A percentile compares a stretch with the other conserved stretches of the same genome.
These are phyloP conservation scores for Poa annua DNA, from an alignment of 176 grass and related monocot species.

Conservation along the genomic window DNA sequence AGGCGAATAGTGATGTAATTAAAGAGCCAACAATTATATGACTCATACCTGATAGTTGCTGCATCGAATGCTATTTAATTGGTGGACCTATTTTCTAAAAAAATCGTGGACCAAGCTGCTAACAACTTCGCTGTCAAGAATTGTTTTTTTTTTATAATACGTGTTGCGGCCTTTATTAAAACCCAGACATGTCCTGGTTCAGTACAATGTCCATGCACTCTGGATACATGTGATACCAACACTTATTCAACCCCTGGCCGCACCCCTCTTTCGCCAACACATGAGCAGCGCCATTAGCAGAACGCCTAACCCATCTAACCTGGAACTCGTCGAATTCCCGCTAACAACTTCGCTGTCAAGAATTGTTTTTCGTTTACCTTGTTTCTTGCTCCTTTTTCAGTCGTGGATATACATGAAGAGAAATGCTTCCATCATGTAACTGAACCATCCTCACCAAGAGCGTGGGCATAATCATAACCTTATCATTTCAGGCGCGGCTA, in stretches of 20 bases:
- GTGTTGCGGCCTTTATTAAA: too few species aligned
- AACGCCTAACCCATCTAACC: too few species aligned
- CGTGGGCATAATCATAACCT: conserved; percentile 13
- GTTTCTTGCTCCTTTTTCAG: background rate
- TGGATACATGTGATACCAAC: too few species aligned
- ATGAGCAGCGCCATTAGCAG: too few species aligned
- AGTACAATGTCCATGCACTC: too few species aligned
- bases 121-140: background rate
- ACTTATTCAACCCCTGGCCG: too few species aligned
- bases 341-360: too few species aligned
- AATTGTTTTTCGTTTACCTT: background rate
- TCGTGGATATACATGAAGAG: background rate
- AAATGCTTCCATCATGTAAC: background rate
- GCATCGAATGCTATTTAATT: conserved; percentile 32
- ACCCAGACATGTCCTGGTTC: too few species aligned
- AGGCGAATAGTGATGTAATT: background rate
- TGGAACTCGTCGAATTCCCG: too few species aligned
- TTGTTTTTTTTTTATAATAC: background rate
- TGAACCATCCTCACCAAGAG: background rate
- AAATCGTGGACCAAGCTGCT: background rate
- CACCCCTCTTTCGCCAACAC: too few species aligned
- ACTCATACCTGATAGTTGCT: conserved; percentile 14
- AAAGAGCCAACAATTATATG: background rate
- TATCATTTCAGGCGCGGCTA: background rate
- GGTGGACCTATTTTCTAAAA: background rate